Base-by-base conservation (phyloP, 225 moss, liverwort and hornwort genomes). In the Asterella californica region DNA sequence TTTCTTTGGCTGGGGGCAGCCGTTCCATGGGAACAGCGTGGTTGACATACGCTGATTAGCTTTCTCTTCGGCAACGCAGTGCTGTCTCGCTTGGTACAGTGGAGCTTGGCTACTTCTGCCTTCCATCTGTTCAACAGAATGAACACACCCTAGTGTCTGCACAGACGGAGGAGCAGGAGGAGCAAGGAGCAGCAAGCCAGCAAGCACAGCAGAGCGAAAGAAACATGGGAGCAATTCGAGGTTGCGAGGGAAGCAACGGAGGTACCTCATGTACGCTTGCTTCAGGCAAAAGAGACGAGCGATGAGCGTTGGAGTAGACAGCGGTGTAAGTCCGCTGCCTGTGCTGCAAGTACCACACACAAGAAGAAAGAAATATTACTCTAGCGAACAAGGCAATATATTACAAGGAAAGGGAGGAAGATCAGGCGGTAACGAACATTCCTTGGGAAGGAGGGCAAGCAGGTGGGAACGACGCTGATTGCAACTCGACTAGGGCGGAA, bases 261-360 rank as follows among this genome's bases (percentile, higher is more conserved):
- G 74, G 11, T 50, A 52, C 8, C 2, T 53, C 49, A 22, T 52
- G 74, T 33, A 33, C 74, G 74, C 33, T 74, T 19, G 32, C 29
- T 33, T 74, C 24, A 19, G 74, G 74, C 19, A 74, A 74, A 74
- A 52, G 18, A 54, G 30, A 53, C 53, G 74, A 74, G 53, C 50
- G 74, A 74, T 74, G 74, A 74, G 74, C 33, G 74, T 33, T 32
- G 48, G 53, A 53, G 53, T 74, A 30, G 47, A 74, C 50, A 74
- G 72, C 49, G 49, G 72, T 52, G 50, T 17, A 52, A 50, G 74
- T 74, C 52, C 52, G 72, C 72, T 50, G 29, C 47, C n/a, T 50
- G 29, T 50, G 29, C 24, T 48, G n/a, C 52, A 53, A 53, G 74
- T 30, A 74, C 74, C n/a, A 29, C 52, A 74, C 49, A 74, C 52